Percentiles rank a stretch among this genome's conserved stretches.
Conservation (phyloP, 331 rosid genomes). For the Phaseolus coccineus region DNA sequence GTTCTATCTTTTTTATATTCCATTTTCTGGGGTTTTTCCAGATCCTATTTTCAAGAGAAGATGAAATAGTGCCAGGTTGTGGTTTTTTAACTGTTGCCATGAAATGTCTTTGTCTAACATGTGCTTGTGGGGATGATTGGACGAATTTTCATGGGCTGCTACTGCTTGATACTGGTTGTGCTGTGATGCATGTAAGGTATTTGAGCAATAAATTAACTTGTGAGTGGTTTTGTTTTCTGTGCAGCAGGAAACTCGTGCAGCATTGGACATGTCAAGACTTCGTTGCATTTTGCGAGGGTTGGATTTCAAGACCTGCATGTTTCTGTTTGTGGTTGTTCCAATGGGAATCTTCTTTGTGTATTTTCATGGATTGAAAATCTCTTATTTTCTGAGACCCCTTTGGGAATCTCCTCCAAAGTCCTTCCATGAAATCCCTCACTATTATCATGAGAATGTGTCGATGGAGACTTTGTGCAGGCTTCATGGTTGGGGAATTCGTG, state of each 20-base stretch:
- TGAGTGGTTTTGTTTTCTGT: constrained; percentile 36
- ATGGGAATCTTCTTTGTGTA: constrained; percentile 55
- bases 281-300: constrained; percentile 67
- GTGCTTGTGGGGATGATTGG: constrained; percentile 2
- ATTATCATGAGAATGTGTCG: constrained; percentile 72
- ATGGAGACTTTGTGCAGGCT: constrained; percentile 78
- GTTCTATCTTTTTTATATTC: background rate
- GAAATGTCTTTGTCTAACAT: background rate
- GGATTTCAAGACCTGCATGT: constrained; percentile 63
- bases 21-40: constrained; percentile 3
- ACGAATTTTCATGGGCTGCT: background rate
- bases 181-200: constrained; percentile 2
- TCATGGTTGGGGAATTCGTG: constrained; percentile 84
- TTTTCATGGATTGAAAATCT: constrained; percentile 76
- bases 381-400: constrained; percentile 80
- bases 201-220: constrained; percentile 15
- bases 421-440: constrained; percentile 75
- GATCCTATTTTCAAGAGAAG: constrained; percentile 17
- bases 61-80: background rate
- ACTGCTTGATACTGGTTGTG: constrained; percentile 4
- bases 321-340: constrained; percentile 60
- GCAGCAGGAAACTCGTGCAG: constrained; percentile 66
- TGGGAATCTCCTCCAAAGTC: constrained; percentile 93
- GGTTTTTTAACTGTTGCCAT: background rate
- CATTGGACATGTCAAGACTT: constrained; percentile 63